Base-by-base conservation (phyloP, 2,329 filamentous ascomycete species). In the Botrytis tulipae region DNA sequence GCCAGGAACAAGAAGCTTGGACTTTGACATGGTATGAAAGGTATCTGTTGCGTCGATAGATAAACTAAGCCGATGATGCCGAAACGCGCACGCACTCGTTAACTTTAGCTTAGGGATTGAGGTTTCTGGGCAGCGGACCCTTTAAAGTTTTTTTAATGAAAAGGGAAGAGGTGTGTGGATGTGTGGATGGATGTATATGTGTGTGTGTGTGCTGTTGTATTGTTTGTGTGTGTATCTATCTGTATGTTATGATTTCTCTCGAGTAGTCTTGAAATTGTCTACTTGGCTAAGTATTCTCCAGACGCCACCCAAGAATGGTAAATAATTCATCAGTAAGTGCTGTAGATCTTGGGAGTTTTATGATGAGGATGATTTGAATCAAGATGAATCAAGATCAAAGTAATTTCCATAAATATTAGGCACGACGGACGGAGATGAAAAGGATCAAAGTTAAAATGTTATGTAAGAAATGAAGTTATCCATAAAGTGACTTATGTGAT, bases 1-100 rank as follows among this genome's bases (percentile, higher is more conserved):
- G 37, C 61, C 61, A 63, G 61, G 61, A 63, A 63, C 61, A n/a
- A 63, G 61, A 63, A 63, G 61, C 61, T 63, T 63, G 61, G 61
- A 44, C 61, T 40, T 18, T 9, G 22, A 40, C 59, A 37, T 37
- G 35, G 35, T 37, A 22, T 25, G 10, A 35, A 14, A 25, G 59
- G 22, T 40, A n/a, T 9, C 51, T 54, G 51, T 9, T 29, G 40
- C 16, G 16, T 44, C 29, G 32, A 25, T 40, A 40, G 35, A 37
- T 25, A 63, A 18, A n/a, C 14, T 29, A 63, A 44, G 25, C 61
- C 61, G 61, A 63, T 29, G 61, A n/a, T 42, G 37, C 61, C 37
- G 61, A 63, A 63, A 63, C 37, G 35, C 35, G 59, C 35, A 61
- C 22, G 35, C 32, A 37, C 22, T 62, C 35, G 37, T n/a, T 9